phyloP scores from a whole-genome alignment of 768 basidiomycete genomes.

The Tremella fuciformis region DNA sequence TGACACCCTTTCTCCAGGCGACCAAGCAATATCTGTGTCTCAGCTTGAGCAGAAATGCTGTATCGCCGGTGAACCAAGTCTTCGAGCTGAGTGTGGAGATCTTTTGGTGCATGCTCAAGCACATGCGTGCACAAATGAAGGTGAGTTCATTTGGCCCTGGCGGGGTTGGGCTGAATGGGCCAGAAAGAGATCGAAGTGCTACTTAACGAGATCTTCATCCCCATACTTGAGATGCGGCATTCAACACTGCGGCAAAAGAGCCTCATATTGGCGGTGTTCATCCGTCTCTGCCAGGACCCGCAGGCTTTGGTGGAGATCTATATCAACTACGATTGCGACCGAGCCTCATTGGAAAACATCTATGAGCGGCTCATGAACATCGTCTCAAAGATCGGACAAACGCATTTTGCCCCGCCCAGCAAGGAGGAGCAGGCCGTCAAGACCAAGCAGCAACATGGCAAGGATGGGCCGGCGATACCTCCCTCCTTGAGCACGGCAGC shows the following conservation, averaged over 20 bases:
- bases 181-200: constrained; percentile 99
- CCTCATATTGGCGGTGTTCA: constrained; percentile 76
- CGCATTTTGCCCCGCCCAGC: constrained; percentile 53
- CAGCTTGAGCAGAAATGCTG: constrained; percentile 87
- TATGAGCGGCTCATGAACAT: constrained; percentile 98
- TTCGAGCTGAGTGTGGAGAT: constrained; percentile 98
- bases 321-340: constrained; percentile 98
- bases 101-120: constrained; percentile 92
- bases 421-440: constrained; percentile 45
- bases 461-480: constrained; percentile 55
- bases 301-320: constrained; percentile 97
- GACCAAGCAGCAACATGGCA: constrained; percentile 54
- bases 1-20: constrained; percentile 85
- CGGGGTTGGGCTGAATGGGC: constrained; percentile 7
- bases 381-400: constrained; percentile 82
- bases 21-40: constrained; percentile 94
- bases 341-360: constrained; percentile 90
- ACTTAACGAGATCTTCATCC: constrained; percentile 97
- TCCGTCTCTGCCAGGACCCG: constrained; percentile 88
- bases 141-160: constrained; percentile 53
- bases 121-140: constrained; percentile 94
- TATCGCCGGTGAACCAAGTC: constrained; percentile 90
- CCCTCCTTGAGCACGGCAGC: constrained; percentile 65
- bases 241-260: constrained; percentile 94
- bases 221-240: constrained; percentile 95